Evolutionary conservation across 805 yeast genomes (phyloP), one percentile per base, ranked within the genome.

Genomic region (Spathaspora gorwiae): DNA sequence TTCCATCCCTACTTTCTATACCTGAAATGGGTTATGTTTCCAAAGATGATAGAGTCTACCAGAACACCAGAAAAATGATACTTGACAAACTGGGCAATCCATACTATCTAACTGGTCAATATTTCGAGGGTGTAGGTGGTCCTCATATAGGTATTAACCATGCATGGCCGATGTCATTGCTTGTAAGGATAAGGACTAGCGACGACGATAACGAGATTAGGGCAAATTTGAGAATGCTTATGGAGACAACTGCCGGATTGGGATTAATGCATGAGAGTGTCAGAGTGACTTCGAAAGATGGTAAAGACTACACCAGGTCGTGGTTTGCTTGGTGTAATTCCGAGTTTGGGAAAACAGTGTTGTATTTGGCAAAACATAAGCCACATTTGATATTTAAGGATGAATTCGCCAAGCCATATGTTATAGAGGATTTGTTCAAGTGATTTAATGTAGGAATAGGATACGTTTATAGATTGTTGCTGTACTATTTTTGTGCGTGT

Each of bases 261-360:
- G 97, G 97, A 0, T 70, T 89, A 45, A 81, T 89, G 79, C 96
- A 89, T 60, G 97, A 89, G 66, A 76, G 85, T 46, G 80, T 89
- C 3, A 67, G 84, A 47, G 95, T 88, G 8, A 73, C 82, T 53
- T 65, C 74, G 6, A 68, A 68, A 2, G 47, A 51, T 1, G 81
- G 79, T 1, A 45, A 48, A 8, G 63, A 62, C n/a, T 90, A 64
- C 59, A 86, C 96, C 0, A 69, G 97, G 48, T 79, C 94, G 2
- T 89, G 97, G 97, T 90, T 90, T 68, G 84, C 95, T 5, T 89
- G 97, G 97, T 86, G 95, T 54, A 89, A 89, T 59, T 81, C 95
- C 1, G 96, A 90, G 63, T 87, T 89, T 66, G 96, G 90, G 15
- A 87, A 87, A 62, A 84, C 95, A 0, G 83, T 89, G n/a, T 61